phyloP scores from a whole-genome alignment of 108 stramenopile species.

The Nitzschia putrida region DNA sequence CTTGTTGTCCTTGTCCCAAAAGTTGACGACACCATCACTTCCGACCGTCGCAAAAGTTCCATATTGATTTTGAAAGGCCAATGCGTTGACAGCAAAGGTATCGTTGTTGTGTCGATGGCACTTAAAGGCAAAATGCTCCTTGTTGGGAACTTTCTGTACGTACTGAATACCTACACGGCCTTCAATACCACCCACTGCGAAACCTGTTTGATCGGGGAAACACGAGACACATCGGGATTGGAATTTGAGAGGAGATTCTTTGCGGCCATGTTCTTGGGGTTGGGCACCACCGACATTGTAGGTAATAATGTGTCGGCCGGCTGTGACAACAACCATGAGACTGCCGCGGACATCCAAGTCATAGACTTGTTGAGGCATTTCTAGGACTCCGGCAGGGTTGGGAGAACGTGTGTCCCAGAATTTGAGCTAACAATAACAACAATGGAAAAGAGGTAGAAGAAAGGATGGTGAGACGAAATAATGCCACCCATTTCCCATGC shows the following conservation, averaged over 20 bases:
- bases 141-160: slow-evolving; percentile 76
- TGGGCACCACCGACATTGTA: slow-evolving; percentile 74
- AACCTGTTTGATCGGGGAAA: slow-evolving; percentile 89
- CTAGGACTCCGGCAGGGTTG: slow-evolving; percentile 71
- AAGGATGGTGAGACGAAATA: too few relatives aligned
- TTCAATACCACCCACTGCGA: slow-evolving; percentile 95
- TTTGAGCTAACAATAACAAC: slow-evolving; percentile 47
- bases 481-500: too few relatives aligned
- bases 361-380: slow-evolving; percentile 85
- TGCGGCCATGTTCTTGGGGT: slow-evolving; percentile 69
- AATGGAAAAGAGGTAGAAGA: neutral
- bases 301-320: slow-evolving; percentile 70
- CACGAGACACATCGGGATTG: slow-evolving; percentile 83
- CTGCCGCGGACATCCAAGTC: slow-evolving; percentile 81
- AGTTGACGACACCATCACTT: slow-evolving; percentile 89
- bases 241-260: slow-evolving; percentile 87
- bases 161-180: slow-evolving; percentile 97
- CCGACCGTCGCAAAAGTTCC: slow-evolving; percentile 93
- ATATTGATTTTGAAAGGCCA: slow-evolving; percentile 83
- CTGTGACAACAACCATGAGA: slow-evolving; percentile 85
- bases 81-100: slow-evolving; percentile 88
- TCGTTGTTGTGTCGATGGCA: slow-evolving; percentile 88
- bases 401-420: slow-evolving; percentile 89
- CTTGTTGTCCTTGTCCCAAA: slow-evolving; percentile 95
- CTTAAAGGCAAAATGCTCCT: slow-evolving; percentile 95